Percentiles rank a stretch among this genome's conserved stretches.
phyloP scores from a whole-genome alignment of 2,329 filamentous ascomycete species.

The Apiospora malaysiana region DNA sequence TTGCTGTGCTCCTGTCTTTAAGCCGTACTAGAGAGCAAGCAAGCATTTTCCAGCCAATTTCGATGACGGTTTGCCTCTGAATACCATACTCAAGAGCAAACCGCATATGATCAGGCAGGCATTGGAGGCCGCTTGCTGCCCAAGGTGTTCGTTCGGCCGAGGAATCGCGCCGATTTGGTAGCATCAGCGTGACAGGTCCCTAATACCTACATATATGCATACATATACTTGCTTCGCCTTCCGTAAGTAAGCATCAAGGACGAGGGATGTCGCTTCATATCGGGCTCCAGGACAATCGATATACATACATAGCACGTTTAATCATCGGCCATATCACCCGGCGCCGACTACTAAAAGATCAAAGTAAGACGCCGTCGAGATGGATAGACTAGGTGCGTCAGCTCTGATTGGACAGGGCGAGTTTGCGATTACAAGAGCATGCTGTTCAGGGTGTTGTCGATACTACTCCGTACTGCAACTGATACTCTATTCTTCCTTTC shows the following conservation, averaged over 20 bases:
- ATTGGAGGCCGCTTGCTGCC: neutral
- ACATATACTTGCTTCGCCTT: neutral
- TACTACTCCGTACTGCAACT: neutral
- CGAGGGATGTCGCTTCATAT: neutral
- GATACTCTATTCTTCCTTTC: neutral
- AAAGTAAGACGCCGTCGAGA: neutral
- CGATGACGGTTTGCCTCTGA: too few species aligned
- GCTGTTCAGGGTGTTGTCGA: neutral
- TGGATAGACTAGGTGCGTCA: neutral
- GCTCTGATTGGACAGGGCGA: neutral
- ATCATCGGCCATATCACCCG: neutral
- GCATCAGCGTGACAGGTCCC: neutral
- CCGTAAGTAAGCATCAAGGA: neutral
- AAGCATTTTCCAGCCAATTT: neutral
- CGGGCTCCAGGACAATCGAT: neutral
- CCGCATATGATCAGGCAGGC: neutral
- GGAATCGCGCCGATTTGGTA: conserved; percentile 7
- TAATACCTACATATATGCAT: neutral
- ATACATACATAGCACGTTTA: neutral
- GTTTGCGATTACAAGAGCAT: neutral
- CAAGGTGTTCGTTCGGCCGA: neutral
- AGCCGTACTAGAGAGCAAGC: neutral
- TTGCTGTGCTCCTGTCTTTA: neutral
- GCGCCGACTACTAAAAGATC: neutral
- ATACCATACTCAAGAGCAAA: neutral